Evolutionary conservation across 2,329 filamentous ascomycete genomes (phyloP).

Genomic region (Fusarium illudens): DNA sequence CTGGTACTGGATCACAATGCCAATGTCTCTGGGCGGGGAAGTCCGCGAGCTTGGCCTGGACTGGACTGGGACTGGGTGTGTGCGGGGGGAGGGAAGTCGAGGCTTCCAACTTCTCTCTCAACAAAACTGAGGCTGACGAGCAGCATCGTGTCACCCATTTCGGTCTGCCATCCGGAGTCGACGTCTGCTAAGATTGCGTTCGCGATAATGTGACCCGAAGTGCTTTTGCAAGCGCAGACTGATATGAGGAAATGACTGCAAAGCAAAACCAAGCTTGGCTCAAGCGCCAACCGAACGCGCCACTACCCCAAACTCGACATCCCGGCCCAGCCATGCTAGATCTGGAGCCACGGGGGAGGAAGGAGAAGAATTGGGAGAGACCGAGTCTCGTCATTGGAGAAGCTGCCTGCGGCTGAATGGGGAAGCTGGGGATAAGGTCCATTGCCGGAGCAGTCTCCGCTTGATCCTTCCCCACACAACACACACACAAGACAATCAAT

Average conservation of each 20-base stretch:
- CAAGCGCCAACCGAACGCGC: not conserved
- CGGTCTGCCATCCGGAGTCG: not conserved
- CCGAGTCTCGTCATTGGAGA: not conserved
- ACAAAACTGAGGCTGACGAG: not conserved
- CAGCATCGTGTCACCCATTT: not conserved
- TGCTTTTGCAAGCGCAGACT: not conserved
- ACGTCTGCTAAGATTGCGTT: not conserved
- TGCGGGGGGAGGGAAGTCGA: not conserved
- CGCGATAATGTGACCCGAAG: constrained; percentile 3
- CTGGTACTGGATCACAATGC: not conserved
- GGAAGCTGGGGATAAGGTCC: not conserved
- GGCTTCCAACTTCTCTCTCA: not conserved
- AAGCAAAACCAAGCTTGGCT: too few species aligned
- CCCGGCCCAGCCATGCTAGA: not conserved
- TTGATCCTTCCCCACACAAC: constrained; percentile 7
- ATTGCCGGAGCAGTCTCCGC: constrained; percentile 1
- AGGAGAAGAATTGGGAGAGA: not conserved
- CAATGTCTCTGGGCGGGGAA: not conserved
- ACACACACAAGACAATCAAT: not conserved
- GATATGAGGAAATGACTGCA: not conserved
- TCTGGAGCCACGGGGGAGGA: not conserved
- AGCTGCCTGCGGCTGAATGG: not conserved
- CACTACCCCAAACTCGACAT: not conserved
- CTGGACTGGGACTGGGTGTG: not conserved
- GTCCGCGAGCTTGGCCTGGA: not conserved